These are phyloP conservation scores for Chrysosphaeria jannelii DNA, from an alignment of 2,329 filamentous ascomycete genomes.

Conservation along the genomic window DNA sequence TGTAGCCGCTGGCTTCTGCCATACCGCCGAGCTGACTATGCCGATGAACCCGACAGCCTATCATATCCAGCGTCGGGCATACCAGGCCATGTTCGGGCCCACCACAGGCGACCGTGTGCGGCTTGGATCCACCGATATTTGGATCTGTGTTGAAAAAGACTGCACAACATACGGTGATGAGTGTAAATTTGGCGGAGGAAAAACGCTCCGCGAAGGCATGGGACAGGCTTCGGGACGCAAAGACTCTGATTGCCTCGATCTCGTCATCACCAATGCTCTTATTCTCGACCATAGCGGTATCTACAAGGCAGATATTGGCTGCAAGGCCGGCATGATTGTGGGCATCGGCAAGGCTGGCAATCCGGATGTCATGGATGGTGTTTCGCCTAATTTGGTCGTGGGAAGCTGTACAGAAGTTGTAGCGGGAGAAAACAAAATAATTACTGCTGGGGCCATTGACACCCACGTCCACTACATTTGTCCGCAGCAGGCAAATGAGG, in stretches of 20 bases:
- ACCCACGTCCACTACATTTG: constrained; percentile 87
- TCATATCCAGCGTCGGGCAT: constrained; percentile 48
- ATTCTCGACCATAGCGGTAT: constrained; percentile 81
- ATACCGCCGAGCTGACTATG: constrained; percentile 27
- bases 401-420: constrained; percentile 79
- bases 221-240: constrained; percentile 57
- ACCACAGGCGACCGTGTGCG: constrained; percentile 67
- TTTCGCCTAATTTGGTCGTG: constrained; percentile 47
- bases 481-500: constrained; percentile 66
- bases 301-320: constrained; percentile 86
- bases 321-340: constrained; percentile 62
- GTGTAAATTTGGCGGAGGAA: constrained; percentile 83
- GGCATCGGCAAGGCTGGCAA: constrained; percentile 89
- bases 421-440: constrained; percentile 65
- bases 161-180: constrained; percentile 68
- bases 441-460: constrained; percentile 75
- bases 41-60: constrained; percentile 14
- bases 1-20: constrained; percentile 46
- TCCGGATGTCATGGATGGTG: constrained; percentile 86
- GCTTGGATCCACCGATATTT: constrained; percentile 59
- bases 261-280: constrained; percentile 69
- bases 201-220: constrained; percentile 85
- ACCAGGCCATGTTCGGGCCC: constrained; percentile 73
- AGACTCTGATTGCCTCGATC: constrained; percentile 45
- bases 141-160: constrained; percentile 74